Conservation (phyloP, 768 basidiomycete genomes). For the Lactarius sanguifluus region DNA sequence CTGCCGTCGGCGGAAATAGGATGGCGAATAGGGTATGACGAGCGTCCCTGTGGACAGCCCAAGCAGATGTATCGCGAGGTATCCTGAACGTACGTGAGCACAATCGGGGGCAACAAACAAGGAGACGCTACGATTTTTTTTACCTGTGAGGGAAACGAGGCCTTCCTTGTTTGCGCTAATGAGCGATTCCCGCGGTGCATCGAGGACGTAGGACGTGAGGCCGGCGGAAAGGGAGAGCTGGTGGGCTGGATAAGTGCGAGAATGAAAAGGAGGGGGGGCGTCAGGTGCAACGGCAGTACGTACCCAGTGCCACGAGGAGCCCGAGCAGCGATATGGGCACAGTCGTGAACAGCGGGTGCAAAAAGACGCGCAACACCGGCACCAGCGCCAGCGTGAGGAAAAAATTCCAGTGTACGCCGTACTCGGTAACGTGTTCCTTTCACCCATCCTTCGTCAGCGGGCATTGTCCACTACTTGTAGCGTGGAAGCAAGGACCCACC, state of each 20-base stretch:
- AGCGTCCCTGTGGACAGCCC: slow-evolving; percentile 82
- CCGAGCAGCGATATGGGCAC: slow-evolving; percentile 64
- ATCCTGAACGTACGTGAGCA: slow-evolving; percentile 50
- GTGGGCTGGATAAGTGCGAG: slow-evolving; percentile 53
- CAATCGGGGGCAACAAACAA: not conserved
- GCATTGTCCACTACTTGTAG: not conserved
- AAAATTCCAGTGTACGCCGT: slow-evolving; percentile 98
- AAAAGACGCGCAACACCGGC: slow-evolving; percentile 65
- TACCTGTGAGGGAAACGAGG: slow-evolving; percentile 73
- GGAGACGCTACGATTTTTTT: slow-evolving; percentile 22
- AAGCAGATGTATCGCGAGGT: slow-evolving; percentile 85
- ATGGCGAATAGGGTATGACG: slow-evolving; percentile 75
- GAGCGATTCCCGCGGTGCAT: slow-evolving; percentile 59
- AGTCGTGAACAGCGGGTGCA: slow-evolving; percentile 63
- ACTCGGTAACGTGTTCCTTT: slow-evolving; percentile 94
- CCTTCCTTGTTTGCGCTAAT: slow-evolving; percentile 92
- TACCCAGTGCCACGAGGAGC: slow-evolving; percentile 58
- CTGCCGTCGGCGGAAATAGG: slow-evolving; percentile 61
- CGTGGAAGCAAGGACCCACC: slow-evolving; percentile 44
- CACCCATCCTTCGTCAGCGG: slow-evolving; percentile 3
- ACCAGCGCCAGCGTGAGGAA: slow-evolving; percentile 89
- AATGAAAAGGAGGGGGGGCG: not conserved
- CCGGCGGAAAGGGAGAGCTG: slow-evolving; percentile 62
- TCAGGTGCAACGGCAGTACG: slow-evolving; percentile 28
- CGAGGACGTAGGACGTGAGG: slow-evolving; percentile 63